Conservation (phyloP, 805 yeast genomes). For the Monosporozyma aquatica region DNA sequence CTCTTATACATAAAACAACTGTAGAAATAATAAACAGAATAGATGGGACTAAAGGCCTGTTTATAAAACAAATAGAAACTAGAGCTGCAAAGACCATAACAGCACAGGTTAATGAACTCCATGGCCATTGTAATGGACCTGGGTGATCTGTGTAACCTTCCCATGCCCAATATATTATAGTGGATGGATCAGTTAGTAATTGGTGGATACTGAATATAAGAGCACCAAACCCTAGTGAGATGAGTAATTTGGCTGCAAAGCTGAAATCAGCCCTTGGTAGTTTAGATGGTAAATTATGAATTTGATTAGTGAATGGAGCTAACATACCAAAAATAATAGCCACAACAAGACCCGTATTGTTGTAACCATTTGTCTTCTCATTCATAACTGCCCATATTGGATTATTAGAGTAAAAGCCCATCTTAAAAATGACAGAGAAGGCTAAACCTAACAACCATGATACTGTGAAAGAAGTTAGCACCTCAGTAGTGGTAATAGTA, state of each 20-base stretch:
- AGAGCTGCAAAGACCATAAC: conserved; percentile 52
- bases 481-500: conserved; percentile 28
- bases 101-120: conserved; percentile 55
- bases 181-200: conserved; percentile 72
- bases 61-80: conserved; percentile 12
- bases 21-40: conserved; percentile 26
- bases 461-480: conserved; percentile 15
- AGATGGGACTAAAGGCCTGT: conserved; percentile 20
- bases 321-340: conserved; percentile 49
- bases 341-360: conserved; percentile 45
- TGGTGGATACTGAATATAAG: conserved; percentile 64
- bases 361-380: conserved; percentile 76
- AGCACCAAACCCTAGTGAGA: conserved; percentile 65
- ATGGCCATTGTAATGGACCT: conserved; percentile 60
- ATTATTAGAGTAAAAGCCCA: conserved; percentile 71
- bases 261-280: neutral
- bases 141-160: conserved; percentile 85
- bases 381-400: conserved; percentile 97
- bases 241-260: conserved; percentile 13
- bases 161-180: conserved; percentile 93
- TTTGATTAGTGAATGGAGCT: conserved; percentile 37
- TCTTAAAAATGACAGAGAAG: conserved; percentile 65
- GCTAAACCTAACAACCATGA: conserved; percentile 52
- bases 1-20: conserved; percentile 14
- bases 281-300: conserved; percentile 9